Evolutionary conservation across 2,329 filamentous ascomycete genomes (phyloP).

Genomic region (Cryphonectria japonica): DNA sequence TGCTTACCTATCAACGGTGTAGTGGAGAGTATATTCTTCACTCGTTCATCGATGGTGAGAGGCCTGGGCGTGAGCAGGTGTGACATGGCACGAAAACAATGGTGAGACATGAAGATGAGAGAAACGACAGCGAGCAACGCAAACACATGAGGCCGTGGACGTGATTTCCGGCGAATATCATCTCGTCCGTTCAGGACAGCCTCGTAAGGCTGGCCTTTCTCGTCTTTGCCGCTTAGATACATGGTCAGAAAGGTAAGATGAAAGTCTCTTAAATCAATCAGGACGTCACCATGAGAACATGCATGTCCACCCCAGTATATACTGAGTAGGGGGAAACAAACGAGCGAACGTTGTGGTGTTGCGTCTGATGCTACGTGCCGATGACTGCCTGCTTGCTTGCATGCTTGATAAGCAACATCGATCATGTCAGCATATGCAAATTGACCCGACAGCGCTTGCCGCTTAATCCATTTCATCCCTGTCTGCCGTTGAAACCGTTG

Average conservation of each 20-base stretch:
- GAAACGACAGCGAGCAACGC: constrained; percentile 2
- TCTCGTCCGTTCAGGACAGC: constrained; percentile 19
- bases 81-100: constrained; percentile 21
- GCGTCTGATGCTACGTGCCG: background rate
- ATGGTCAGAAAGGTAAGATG: constrained; percentile 8
- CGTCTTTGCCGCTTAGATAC: constrained; percentile 23
- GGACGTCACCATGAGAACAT: background rate
- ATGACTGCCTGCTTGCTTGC: background rate
- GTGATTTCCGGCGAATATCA: constrained; percentile 12
- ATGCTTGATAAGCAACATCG: constrained; percentile 9
- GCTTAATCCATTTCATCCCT: constrained; percentile 4
- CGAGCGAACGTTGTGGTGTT: background rate
- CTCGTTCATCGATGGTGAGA: constrained; percentile 48
- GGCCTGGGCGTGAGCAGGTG: constrained; percentile 2
- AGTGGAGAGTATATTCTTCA: constrained; percentile 48
- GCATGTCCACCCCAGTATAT: background rate
- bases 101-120: constrained; percentile 17
- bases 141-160: constrained; percentile 2
- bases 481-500: constrained; percentile 8
- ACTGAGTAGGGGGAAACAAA: background rate
- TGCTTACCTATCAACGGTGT: constrained; percentile 55
- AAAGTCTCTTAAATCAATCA: background rate
- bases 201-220: constrained; percentile 25
- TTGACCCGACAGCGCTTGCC: constrained; percentile 5
- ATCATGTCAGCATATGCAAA: background rate